These are phyloP conservation scores for Fusarium oxysporum DNA, from an alignment of 2,329 filamentous ascomycete genomes.

Conservation along the genomic window DNA sequence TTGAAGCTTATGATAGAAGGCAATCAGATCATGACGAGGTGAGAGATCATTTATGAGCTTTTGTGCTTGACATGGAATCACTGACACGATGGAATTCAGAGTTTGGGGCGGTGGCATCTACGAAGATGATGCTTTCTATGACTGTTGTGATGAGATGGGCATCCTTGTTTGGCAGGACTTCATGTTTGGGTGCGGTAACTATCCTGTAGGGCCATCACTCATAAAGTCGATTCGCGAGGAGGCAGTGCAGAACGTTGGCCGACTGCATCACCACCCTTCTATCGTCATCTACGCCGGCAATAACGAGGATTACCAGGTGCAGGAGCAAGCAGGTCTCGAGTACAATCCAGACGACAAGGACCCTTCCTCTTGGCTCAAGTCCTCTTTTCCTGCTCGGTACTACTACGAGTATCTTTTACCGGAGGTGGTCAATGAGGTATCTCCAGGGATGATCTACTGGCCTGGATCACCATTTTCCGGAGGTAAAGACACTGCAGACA, in stretches of 20 bases:
- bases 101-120: slow-evolving; percentile 10
- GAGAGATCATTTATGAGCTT: not conserved
- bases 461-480: not conserved
- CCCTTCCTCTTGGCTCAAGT: slow-evolving; percentile 1
- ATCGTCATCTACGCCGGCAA: not conserved
- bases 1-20: slow-evolving; percentile 1
- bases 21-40: slow-evolving; percentile 6
- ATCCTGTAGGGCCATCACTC: not conserved
- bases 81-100: not conserved
- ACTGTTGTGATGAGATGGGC: slow-evolving; percentile 2
- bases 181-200: slow-evolving; percentile 6
- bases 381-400: not conserved
- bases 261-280: slow-evolving; percentile 4
- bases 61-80: not conserved
- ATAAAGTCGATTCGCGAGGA: not conserved
- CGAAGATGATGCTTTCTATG: slow-evolving; percentile 1
- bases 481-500: not conserved
- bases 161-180: slow-evolving; percentile 6
- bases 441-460: not conserved
- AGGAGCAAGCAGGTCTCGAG: not conserved
- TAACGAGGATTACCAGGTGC: slow-evolving; percentile 8
- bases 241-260: not conserved
- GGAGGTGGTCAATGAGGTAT: not conserved
- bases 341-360: not conserved
- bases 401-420: slow-evolving; percentile 2